Evolutionary conservation across 2,329 filamentous ascomycete genomes (phyloP), one percentile per base, ranked within the genome.

Genomic region (Arthrobotrys megalospora): DNA sequence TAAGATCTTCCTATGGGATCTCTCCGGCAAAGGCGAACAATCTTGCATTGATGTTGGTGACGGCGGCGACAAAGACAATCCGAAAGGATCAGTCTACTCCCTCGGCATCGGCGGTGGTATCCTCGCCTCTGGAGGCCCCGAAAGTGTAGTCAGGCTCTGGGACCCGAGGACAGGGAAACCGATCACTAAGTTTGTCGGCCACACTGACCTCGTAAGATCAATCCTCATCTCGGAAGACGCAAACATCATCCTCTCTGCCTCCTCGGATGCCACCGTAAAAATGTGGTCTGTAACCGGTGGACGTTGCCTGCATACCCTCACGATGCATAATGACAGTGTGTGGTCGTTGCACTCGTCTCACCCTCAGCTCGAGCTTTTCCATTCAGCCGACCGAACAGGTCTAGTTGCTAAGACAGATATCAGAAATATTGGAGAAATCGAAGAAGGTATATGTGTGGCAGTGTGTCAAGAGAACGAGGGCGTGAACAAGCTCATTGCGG

Each of bases 311-410:
- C 93, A 97, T 85, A 99, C 96, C 0, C 89, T 99, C 81, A 97
- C 94, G 68, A 99, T 99, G 96, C 96, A 99, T 85, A 97, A 97
- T 83, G 94, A 97, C 83, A 97, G 94, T 83, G 93, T 99, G 21
- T 99, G 96, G 96, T 96, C 93, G 0, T 87, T 99, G 21, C 97
- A 92, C 84, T 97, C 96, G 0, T 91, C 95, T 67, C 90, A 97
- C 81, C 94, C 94, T 0, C 89, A 92, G 75, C 88, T 99, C 3
- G 91, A 91, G 8, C 89, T 97, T 34, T 98, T 99, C 84, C 98
- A 98, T 86, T 98, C 95, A 70, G 93, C 92, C 81, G 96, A 99
- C 85, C 91, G 95, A 64, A 94, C 93, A 0, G 96, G 96, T 1
- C 85, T 97, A 79, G 91, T 99, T n/a, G 95, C 94, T 68, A 99